Percentiles rank a stretch among this genome's conserved stretches.
These are phyloP conservation scores for Neonectria hederae DNA, from an alignment of 2,329 filamentous ascomycete genomes.

Conservation along the genomic window DNA sequence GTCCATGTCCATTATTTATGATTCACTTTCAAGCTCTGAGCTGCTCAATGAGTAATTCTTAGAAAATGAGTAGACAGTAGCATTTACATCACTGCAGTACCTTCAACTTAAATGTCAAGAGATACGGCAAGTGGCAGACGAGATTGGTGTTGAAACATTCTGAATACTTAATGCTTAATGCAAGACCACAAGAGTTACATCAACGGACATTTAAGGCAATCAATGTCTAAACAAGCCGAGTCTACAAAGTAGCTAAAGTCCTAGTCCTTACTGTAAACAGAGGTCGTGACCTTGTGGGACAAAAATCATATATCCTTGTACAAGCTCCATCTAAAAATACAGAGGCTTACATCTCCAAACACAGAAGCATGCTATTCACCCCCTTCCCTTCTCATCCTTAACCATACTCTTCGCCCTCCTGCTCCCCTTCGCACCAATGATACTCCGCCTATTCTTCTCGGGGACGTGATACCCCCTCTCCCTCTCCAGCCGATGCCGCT, in stretches of 20 bases:
- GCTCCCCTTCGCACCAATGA: slow-evolving; percentile 9
- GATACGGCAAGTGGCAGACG: too few relatives aligned
- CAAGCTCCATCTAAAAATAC: background rate
- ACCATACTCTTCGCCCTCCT: slow-evolving; percentile 4
- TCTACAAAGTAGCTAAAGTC: too few relatives aligned
- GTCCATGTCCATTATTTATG: background rate
- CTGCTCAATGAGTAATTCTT: too few relatives aligned
- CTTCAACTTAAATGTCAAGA: too few relatives aligned
- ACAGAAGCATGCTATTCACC: background rate
- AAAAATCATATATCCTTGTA: background rate
- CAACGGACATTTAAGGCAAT: background rate
- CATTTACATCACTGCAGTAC: too few relatives aligned
- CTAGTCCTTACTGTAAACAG: too few relatives aligned
- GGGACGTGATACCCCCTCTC: slow-evolving; percentile 53
- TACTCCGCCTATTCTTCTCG: slow-evolving; percentile 47
- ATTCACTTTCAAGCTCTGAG: too few relatives aligned
- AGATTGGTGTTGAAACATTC: too few relatives aligned
- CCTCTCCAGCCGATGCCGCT: slow-evolving; percentile 51
- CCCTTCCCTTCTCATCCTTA: slow-evolving; percentile 13
- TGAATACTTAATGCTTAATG: too few relatives aligned
- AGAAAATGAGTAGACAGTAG: too few relatives aligned
- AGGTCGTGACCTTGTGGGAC: too few relatives aligned
- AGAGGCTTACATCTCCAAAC: background rate
- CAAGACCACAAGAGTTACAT: too few relatives aligned
- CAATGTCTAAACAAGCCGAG: background rate